Evolutionary conservation across 1,284 basidiomycete genomes (phyloP).

Genomic region (Cryptococcus sp.): DNA sequence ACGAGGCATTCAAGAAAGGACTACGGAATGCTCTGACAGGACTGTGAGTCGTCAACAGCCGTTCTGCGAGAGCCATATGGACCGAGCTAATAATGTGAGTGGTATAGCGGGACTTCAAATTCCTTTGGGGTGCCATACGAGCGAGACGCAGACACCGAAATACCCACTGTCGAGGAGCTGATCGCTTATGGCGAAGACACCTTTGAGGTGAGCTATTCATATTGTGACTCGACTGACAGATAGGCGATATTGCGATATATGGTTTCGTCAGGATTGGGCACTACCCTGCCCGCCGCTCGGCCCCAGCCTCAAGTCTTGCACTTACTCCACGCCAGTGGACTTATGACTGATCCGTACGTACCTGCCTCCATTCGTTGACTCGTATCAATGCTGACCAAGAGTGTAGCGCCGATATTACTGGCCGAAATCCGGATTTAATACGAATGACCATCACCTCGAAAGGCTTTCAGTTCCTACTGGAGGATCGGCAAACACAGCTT

Average conservation of each 20-base stretch:
- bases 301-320: constrained; percentile 73
- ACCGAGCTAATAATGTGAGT: not conserved
- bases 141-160: constrained; percentile 50
- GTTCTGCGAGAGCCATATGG: too few relatives aligned
- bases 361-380: constrained; percentile 36
- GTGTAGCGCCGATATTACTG: constrained; percentile 20
- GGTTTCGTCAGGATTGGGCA: constrained; percentile 80
- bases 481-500: constrained; percentile 95
- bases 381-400: not conserved
- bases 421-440: constrained; percentile 48
- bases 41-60: too few relatives aligned
- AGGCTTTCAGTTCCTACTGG: constrained; percentile 95
- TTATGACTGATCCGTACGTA: constrained; percentile 66
- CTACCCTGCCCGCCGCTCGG: constrained; percentile 59
- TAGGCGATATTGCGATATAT: constrained; percentile 96
- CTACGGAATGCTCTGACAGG: constrained; percentile 88
- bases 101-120: constrained; percentile 73
- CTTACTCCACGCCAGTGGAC: constrained; percentile 78
- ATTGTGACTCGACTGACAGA: not conserved
- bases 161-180: constrained; percentile 61
- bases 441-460: constrained; percentile 81
- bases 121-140: constrained; percentile 87
- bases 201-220: constrained; percentile 75
- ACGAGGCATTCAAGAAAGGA: constrained; percentile 74
- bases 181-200: constrained; percentile 85